phyloP scores from a whole-genome alignment of 148 eudicot species.

The Camellia lanceoleosa region DNA sequence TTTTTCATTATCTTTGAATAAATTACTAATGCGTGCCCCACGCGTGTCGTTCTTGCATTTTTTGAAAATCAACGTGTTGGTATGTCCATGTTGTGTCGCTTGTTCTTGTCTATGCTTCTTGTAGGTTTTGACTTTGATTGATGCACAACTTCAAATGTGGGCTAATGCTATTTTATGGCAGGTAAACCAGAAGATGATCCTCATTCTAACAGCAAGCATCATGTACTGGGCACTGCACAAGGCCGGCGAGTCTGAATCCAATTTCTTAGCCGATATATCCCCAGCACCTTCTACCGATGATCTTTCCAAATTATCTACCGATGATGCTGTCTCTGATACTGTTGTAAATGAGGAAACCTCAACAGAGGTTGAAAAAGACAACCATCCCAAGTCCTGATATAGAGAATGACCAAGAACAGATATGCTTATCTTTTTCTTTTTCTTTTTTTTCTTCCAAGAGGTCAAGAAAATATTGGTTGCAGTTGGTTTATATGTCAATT shows the following conservation, averaged over 20 bases:
- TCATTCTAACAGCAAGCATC: slow-evolving; percentile 81
- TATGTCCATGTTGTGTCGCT: too few species aligned
- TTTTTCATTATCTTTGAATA: too few species aligned
- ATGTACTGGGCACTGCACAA: slow-evolving; percentile 90
- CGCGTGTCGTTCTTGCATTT: too few species aligned
- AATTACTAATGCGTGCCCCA: too few species aligned
- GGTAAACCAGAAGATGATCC: slow-evolving; percentile 96
- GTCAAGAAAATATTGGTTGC: background rate
- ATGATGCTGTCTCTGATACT: slow-evolving; percentile 20
- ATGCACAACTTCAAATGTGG: background rate
- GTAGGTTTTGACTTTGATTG: background rate
- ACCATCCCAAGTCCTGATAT: background rate
- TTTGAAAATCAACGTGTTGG: too few species aligned
- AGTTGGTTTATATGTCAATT: background rate
- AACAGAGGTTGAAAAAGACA: background rate
- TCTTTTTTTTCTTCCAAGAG: background rate
- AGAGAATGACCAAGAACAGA: background rate
- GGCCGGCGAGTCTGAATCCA: slow-evolving; percentile 35
- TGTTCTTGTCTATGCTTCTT: too few species aligned
- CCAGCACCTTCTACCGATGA: slow-evolving; percentile 23
- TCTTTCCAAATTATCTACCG: slow-evolving; percentile 18
- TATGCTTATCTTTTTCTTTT: background rate
- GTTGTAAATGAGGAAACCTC: slow-evolving; percentile 4
- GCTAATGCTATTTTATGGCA: slow-evolving; percentile 19
- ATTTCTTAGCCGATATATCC: slow-evolving; percentile 28